phyloP scores from a whole-genome alignment of 176 grass and related monocot genomes.

The Phyllostachys edulis region DNA sequence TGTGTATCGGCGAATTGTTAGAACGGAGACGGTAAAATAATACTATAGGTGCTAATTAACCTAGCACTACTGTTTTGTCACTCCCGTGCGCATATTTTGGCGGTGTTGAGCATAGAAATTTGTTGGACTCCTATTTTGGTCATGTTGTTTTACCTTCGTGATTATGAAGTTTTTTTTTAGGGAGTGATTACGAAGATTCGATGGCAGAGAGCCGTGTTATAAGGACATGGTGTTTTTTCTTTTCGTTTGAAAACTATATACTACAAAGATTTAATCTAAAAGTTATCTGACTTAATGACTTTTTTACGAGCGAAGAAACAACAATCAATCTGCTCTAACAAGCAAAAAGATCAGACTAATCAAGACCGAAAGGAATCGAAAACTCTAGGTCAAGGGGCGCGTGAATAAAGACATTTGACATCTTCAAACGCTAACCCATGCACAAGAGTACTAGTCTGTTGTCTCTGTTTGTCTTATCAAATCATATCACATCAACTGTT shows the following conservation, averaged over 20 bases:
- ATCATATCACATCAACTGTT: slow-evolving; percentile 38
- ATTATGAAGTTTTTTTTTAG: too few species aligned
- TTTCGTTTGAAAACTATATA: not conserved
- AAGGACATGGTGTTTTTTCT: not conserved
- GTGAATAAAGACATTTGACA: slow-evolving; percentile 50
- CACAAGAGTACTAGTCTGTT: not conserved
- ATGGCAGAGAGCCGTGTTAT: not conserved
- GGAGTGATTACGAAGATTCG: not conserved
- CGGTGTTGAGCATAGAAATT: too few species aligned
- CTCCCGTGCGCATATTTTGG: too few species aligned
- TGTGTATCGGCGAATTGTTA: too few species aligned
- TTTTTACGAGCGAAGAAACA: not conserved
- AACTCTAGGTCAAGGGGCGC: slow-evolving; percentile 32
- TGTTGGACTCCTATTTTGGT: too few species aligned
- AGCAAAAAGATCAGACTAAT: not conserved
- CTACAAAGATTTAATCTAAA: not conserved
- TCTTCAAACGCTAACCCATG: slow-evolving; percentile 8
- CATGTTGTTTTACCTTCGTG: not conserved
- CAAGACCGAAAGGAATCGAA: not conserved
- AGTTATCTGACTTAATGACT: not conserved
- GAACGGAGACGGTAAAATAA: too few species aligned
- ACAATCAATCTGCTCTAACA: not conserved
- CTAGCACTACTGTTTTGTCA: too few species aligned
- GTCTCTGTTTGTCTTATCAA: slow-evolving; percentile 31
- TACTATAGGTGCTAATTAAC: too few species aligned